These are phyloP conservation scores for Penicillium canescens DNA, from an alignment of 495 filamentous ascomycete species.

Conservation along the genomic window DNA sequence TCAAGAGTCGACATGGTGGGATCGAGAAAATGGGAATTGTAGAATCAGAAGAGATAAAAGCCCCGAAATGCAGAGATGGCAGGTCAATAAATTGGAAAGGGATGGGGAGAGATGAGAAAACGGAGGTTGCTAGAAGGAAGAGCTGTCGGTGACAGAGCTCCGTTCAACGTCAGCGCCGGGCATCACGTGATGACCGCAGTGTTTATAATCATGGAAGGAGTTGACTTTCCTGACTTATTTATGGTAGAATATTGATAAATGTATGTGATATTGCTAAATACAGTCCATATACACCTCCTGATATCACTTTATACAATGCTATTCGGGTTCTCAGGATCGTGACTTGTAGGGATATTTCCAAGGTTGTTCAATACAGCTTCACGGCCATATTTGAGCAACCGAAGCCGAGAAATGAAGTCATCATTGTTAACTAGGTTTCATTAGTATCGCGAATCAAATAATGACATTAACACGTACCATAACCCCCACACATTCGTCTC, in stretches of 20 bases:
- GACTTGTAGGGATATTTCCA: slow-evolving; percentile 18
- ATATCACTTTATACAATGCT: background rate
- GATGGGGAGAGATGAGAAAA: slow-evolving; percentile 16
- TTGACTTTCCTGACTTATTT: too few relatives aligned
- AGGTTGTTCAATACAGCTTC: slow-evolving; percentile 51
- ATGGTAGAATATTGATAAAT: too few relatives aligned
- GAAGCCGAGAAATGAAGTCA: slow-evolving; percentile 78
- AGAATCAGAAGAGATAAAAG: slow-evolving; percentile 1
- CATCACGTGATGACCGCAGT: slow-evolving; percentile 36
- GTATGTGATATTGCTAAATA: too few relatives aligned
- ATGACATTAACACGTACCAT: slow-evolving; percentile 58
- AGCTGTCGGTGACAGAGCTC: slow-evolving; percentile 39
- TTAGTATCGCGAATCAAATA: slow-evolving; percentile 11
- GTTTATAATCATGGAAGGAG: slow-evolving; percentile 6
- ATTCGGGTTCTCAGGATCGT: background rate
- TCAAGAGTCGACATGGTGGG: slow-evolving; percentile 78
- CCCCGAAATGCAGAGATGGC: slow-evolving; percentile 2
- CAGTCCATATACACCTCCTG: too few relatives aligned
- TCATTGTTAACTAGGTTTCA: slow-evolving; percentile 70
- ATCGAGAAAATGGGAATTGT: slow-evolving; percentile 9
- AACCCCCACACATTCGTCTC: slow-evolving; percentile 84
- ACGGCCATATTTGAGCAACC: slow-evolving; percentile 64
- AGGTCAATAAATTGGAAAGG: slow-evolving; percentile 12
- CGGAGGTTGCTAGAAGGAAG: slow-evolving; percentile 29
- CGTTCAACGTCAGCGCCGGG: slow-evolving; percentile 44